These are phyloP conservation scores for Dichomitus squalens DNA, from an alignment of 1,284 basidiomycete genomes.

Conservation along the genomic window DNA sequence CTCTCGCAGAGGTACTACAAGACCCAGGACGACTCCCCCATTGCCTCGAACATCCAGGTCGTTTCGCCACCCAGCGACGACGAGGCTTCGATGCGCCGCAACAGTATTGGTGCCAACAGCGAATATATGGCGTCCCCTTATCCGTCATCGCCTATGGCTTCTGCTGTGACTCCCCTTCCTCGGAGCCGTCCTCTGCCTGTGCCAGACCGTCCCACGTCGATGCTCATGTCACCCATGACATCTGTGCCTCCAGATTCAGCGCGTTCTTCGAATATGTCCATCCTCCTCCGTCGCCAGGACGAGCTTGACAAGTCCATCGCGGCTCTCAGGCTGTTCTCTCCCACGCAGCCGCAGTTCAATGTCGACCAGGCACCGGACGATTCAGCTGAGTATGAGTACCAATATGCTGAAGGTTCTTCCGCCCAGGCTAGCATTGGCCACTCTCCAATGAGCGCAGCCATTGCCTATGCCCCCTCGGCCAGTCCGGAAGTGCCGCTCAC, in stretches of 20 bases:
- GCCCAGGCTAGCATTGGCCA: too few species aligned
- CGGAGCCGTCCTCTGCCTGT: constrained; percentile 21
- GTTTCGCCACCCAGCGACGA: constrained; percentile 10
- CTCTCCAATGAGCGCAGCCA: constrained; percentile 1
- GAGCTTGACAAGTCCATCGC: constrained; percentile 70
- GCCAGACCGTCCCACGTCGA: constrained; percentile 4
- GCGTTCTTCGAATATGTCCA: constrained; percentile 42
- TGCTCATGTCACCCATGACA: constrained; percentile 15
- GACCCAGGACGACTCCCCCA: constrained; percentile 1
- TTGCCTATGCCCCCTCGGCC: constrained; percentile 12
- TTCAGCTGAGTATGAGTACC: constrained; percentile 7
- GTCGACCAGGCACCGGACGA: constrained; percentile 9
- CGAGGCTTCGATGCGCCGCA: constrained; percentile 8
- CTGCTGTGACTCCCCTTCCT: constrained; percentile 13
- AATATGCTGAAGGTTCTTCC: neutral
- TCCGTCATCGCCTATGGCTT: constrained; percentile 14
- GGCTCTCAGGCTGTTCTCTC: constrained; percentile 53
- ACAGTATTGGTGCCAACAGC: constrained; percentile 5
- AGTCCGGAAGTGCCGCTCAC: constrained; percentile 26
- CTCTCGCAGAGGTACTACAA: constrained; percentile 15
- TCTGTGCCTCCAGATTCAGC: constrained; percentile 24
- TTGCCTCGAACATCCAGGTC: constrained; percentile 5
- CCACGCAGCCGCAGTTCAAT: constrained; percentile 23
- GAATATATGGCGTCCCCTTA: constrained; percentile 11
- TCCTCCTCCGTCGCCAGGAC: constrained; percentile 59